phyloP scores from a whole-genome alignment of 2,329 filamentous ascomycete genomes.

The Fusarium falciforme region DNA sequence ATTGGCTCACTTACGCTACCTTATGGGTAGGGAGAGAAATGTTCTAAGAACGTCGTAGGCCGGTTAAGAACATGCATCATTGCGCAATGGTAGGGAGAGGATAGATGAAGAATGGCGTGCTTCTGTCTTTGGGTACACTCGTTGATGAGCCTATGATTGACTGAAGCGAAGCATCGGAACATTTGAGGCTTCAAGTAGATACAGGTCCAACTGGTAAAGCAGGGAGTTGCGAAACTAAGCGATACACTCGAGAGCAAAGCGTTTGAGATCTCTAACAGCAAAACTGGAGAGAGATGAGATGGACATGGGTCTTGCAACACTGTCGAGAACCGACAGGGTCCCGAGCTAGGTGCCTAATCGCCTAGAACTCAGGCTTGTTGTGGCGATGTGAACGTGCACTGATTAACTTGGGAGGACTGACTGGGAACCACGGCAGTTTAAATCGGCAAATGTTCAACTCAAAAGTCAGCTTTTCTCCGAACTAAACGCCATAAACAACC shows the following conservation, averaged over 20 bases:
- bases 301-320: not conserved
- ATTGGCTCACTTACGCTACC: not conserved
- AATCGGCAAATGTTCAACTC: not conserved
- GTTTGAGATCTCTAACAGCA: not conserved
- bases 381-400: not conserved
- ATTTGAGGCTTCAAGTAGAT: too few species aligned
- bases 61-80: not conserved
- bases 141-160: not conserved
- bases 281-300: not conserved
- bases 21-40: not conserved
- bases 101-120: too few species aligned
- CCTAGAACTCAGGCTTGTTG: not conserved
- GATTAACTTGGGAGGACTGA: not conserved
- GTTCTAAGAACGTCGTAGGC: not conserved
- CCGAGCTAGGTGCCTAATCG: not conserved
- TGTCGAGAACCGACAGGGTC: not conserved
- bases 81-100: not conserved
- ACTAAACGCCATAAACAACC: not conserved
- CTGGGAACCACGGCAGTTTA: not conserved
- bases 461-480: not conserved
- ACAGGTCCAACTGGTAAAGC: too few species aligned
- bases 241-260: not conserved
- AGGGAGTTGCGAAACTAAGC: not conserved
- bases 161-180: not conserved
- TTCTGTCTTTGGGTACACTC: too few species aligned